Base-by-base conservation (phyloP, 768 basidiomycete genomes). In the Amanita exitialis region DNA sequence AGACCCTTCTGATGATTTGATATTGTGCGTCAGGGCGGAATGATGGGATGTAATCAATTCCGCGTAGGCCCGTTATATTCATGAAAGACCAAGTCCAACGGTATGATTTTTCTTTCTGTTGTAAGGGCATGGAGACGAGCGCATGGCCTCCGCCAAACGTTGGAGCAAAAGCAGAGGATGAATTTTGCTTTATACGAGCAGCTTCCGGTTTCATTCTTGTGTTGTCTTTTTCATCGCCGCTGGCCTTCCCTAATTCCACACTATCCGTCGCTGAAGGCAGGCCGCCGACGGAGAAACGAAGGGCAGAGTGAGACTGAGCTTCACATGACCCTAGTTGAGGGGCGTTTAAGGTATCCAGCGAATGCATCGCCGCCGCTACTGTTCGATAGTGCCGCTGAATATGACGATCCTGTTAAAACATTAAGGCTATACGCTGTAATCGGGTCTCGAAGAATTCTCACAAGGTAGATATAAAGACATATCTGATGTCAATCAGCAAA, bases 1-100 rank as follows among this genome's bases (percentile, higher is more conserved):
- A 45, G 35, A 53, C 43, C 18, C 51, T 47, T 32, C 44, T 41
- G 9, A 48, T 38, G 5, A 21, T 16, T 48, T 48, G 47, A 27
- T 48, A 48, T 38, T 37, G 34, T 6, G 36, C 2, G 23, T 38
- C 25, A n/a, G 47, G n/a, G 15, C 23, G 23, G 21, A 36, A 27
- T 18, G 35, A 23, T 23, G 10, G 3, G 2, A 36, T 16, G 4
- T n/a, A 15, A 16, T 35, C 28, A 6, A 18, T 20, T 7, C 34
- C 9, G 3, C 47, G 18, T 27, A 48, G 35, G 7, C 47, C 34
- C 16, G 35, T 37, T 48, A 48, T 37, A 1, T 23, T 35, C 21
- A 8, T 9, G 12, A 48, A 16, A 21, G 47, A 48, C 47, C 47
- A 48, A 21, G 47, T 36, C 7, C 15, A 3, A n/a, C 28, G 10